Base-by-base conservation (phyloP, 1,284 basidiomycete genomes). In the Tetrapyrgos nigripes region DNA sequence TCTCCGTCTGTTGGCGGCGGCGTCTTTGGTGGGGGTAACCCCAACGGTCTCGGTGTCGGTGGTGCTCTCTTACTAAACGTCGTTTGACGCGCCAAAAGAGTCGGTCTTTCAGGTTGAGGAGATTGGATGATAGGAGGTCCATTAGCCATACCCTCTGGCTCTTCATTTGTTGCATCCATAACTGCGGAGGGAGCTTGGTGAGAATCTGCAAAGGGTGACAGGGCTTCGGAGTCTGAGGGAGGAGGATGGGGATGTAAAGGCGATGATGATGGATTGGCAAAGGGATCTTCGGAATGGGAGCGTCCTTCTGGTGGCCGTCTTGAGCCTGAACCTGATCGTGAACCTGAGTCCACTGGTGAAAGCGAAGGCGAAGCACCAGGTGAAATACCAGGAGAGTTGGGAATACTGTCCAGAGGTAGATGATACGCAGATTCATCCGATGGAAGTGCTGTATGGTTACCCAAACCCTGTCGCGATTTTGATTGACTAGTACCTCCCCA, bases 1-100 rank as follows among this genome's bases (percentile, higher is more conserved):
- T n/a, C n/a, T n/a, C n/a, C n/a, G n/a, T n/a, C n/a, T n/a, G n/a
- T n/a, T 6, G 84, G 84, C 33, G 86, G 85, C 1, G 86, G 85
- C 11, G 81, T 81, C 31, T 80, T 78, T 31, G 86, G 86, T 29
- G 76, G 71, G 4, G 89, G 87, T 1, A 90, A 72, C 44, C 77
- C 81, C 10, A 91, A 71, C 1, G 87, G 86, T 59, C 76, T 74
- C 0, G 87, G 87, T 2, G 82, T 79, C 0, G 71, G 79, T 27
- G 73, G 68, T 40, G n/a, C n/a, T n/a, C n/a, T n/a, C 35, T 62
- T 57, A 26, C 62, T 66, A 53, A 65, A 59, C 4, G 68, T 66
- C 8, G 64, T 59, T 8, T 68, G 69, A 10, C 59, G 55, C 19
- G 63, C 55, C 2, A 24, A 58, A 31, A 71, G 61, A 2, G 62